Evolutionary conservation across 192 early-diverging fungal species (phyloP).

Genomic region (Gigaspora rosea): DNA sequence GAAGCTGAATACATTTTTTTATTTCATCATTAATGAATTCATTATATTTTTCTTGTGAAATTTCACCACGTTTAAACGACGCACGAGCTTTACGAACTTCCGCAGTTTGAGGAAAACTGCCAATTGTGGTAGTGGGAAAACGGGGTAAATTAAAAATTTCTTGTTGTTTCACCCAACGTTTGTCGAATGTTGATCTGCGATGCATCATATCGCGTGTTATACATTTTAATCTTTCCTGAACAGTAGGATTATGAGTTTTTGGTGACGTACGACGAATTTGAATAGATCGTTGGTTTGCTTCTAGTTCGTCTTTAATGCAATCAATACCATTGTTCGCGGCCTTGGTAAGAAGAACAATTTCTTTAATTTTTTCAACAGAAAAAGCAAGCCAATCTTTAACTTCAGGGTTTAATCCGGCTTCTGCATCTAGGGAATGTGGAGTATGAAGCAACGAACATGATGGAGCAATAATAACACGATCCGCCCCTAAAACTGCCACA

Average conservation of each 20-base stretch:
- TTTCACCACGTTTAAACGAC: constrained; percentile 83
- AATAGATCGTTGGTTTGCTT: constrained; percentile 70
- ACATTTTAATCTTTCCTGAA: constrained; percentile 70
- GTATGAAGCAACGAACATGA: constrained; percentile 93
- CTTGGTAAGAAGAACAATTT: constrained; percentile 72
- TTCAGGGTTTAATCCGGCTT: constrained; percentile 77
- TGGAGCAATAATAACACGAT: constrained; percentile 81
- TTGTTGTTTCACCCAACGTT: constrained; percentile 74
- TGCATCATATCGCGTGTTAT: constrained; percentile 73
- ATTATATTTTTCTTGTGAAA: constrained; percentile 70
- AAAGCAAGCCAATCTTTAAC: constrained; percentile 92
- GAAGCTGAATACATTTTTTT: constrained; percentile 79
- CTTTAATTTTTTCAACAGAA: constrained; percentile 89
- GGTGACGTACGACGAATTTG: constrained; percentile 72
- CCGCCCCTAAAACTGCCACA: constrained; percentile 64
- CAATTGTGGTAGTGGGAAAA: constrained; percentile 97
- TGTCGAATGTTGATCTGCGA: constrained; percentile 71
- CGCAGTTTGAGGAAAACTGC: constrained; percentile 98
- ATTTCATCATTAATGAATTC: constrained; percentile 87
- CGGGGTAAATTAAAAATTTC: constrained; percentile 78
- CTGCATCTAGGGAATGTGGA: constrained; percentile 82
- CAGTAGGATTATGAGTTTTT: constrained; percentile 80
- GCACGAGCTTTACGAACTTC: constrained; percentile 92
- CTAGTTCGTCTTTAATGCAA: constrained; percentile 65
- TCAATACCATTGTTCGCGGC: constrained; percentile 58